Evolutionary conservation across 495 filamentous ascomycete genomes (phyloP), one percentile per base, ranked within the genome.

Genomic region (Podospora pseudocomata): DNA sequence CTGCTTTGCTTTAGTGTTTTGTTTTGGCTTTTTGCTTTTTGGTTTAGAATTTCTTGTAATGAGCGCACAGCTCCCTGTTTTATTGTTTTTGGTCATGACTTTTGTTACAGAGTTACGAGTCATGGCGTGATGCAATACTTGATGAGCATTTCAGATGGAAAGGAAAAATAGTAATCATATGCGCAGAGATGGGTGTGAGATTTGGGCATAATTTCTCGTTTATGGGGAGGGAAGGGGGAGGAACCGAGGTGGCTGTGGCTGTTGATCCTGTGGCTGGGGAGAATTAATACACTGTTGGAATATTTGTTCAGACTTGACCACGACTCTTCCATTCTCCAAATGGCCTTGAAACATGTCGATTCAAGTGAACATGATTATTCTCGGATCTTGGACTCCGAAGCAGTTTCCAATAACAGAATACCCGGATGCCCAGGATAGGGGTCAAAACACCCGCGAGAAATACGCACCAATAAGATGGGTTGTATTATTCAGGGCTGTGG

Each of bases 301-400:
- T 13, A 49, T 32, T 7, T 7, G 39, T 39, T 13, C 7, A 49
- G 39, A 13, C 13, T 49, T 49, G 39, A 49, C 15, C 39, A 49
- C 9, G 9, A 49, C 7, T 49, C 7, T 13, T 49, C 5, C 9
- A 49, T 13, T 11, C 34, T 5, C 11, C 6, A 39, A 39, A 6
- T 23, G 23, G 34, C 11, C 34, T 1, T 39, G 34, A 4, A 39
- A 39, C 34, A 11, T 39, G 11, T 39, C 5, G 3, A 11, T 39
- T 11, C 5, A 5, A 5, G 34, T 11, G 34, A 5, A 18, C 54
- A 57, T 13, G 16, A 19, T 11, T n/a, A 5, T 58, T 58, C 18
- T 58, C 55, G 55, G 55, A 18, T 58, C 55, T 58, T 58, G n/a
- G 55, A 20, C 55, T 58, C 55, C 55, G 55, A 58, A 13, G 11